These are phyloP conservation scores for Phytophthora pistaciae DNA, from an alignment of 352 stramenopile species.

Conservation along the genomic window DNA sequence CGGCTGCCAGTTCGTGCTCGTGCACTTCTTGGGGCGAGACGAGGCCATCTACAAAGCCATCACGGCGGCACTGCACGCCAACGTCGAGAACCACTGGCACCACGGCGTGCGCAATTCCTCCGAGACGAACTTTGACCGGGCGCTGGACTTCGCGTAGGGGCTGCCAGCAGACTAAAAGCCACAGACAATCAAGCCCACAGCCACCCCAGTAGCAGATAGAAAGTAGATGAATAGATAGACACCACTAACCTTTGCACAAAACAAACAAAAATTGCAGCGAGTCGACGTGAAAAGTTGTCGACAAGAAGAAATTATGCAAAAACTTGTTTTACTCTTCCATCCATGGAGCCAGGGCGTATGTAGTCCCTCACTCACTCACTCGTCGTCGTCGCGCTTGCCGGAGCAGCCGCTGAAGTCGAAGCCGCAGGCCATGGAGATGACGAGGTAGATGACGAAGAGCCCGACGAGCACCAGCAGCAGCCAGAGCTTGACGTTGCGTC, in stretches of 20 bases:
- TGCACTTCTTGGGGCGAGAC: constrained; percentile 79
- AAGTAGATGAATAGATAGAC: constrained; percentile 38
- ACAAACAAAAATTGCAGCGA: constrained; percentile 4
- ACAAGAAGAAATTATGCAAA: too few species aligned
- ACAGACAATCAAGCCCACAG: not conserved
- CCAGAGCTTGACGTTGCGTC: constrained; percentile 91
- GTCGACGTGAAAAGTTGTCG: too few species aligned
- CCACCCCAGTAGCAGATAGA: constrained; percentile 21
- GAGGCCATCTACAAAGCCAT: constrained; percentile 70
- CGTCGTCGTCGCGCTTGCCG: constrained; percentile 50
- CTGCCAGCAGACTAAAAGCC: not conserved
- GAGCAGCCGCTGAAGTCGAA: constrained; percentile 86
- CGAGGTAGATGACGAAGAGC: constrained; percentile 87
- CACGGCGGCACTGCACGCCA: constrained; percentile 70
- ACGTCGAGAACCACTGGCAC: constrained; percentile 78
- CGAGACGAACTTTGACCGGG: constrained; percentile 77
- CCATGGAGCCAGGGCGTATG: too few species aligned
- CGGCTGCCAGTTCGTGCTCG: constrained; percentile 81
- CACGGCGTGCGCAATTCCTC: constrained; percentile 70
- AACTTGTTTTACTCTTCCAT: too few species aligned
- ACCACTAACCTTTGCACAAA: constrained; percentile 12
- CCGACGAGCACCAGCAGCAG: constrained; percentile 77
- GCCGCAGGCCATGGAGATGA: constrained; percentile 89
- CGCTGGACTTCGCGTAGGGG: constrained; percentile 73
- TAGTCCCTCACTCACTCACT: not conserved